These are phyloP conservation scores for Diaporthe ilicicola DNA, from an alignment of 2,329 filamentous ascomycete genomes.

Conservation along the genomic window DNA sequence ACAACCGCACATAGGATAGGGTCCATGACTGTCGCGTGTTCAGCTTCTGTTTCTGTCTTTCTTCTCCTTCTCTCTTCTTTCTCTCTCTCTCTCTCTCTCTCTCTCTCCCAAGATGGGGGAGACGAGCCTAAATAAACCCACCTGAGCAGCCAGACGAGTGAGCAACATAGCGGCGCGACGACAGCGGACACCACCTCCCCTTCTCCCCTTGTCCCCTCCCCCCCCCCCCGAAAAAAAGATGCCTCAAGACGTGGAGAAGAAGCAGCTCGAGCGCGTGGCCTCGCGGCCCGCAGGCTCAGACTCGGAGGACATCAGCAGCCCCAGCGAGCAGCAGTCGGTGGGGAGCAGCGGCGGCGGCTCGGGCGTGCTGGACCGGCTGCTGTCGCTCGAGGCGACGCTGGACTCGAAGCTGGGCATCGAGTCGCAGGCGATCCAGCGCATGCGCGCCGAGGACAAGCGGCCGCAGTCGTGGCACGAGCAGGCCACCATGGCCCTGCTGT, in stretches of 20 bases:
- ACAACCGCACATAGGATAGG: background rate
- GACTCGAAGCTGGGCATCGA: conserved; percentile 58
- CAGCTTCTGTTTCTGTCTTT: background rate
- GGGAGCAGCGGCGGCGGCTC: background rate
- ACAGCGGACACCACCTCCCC: background rate
- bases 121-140: background rate
- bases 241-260: conserved; percentile 24
- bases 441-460: conserved; percentile 51
- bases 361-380: conserved; percentile 46
- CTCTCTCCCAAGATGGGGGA: conserved; percentile 14
- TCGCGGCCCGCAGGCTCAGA: conserved; percentile 4
- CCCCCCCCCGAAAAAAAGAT: too few relatives aligned
- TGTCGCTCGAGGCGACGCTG: conserved; percentile 50
- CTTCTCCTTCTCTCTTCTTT: background rate
- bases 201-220: too few relatives aligned
- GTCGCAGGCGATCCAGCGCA: conserved; percentile 54
- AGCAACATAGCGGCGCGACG: background rate
- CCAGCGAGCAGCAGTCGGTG: background rate
- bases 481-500: conserved; percentile 59
- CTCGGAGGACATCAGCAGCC: background rate
- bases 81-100: background rate
- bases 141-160: conserved; percentile 1
- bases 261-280: conserved; percentile 15
- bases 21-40: conserved; percentile 10
- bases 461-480: conserved; percentile 49